Conservation (phyloP, 257 asterid genomes). For the Solanum etuberosum region DNA sequence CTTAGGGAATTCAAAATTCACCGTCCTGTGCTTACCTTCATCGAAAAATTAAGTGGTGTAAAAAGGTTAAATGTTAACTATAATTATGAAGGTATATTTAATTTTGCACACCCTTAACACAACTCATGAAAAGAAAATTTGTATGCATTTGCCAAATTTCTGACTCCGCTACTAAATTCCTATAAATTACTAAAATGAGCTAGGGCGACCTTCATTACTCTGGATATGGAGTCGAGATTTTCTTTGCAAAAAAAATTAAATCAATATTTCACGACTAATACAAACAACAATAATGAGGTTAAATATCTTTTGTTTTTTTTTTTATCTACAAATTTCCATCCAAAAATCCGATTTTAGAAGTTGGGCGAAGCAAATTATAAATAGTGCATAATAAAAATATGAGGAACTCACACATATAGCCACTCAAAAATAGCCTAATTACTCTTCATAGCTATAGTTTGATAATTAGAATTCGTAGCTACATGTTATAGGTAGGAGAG, state of each 20-base stretch:
- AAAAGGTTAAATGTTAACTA: too few relatives aligned
- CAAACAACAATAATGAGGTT: not conserved
- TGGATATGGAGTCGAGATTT: not conserved
- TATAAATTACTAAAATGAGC: not conserved
- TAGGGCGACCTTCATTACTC: not conserved
- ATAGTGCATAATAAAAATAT: not conserved
- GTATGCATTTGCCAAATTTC: not conserved
- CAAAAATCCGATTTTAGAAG: not conserved
- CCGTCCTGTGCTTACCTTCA: not conserved
- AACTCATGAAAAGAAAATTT: too few relatives aligned
- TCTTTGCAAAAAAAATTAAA: not conserved
- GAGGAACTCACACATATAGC: too few relatives aligned
- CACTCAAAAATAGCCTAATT: too few relatives aligned
- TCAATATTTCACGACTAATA: not conserved
- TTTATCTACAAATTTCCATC: not conserved
- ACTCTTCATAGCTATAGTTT: too few relatives aligned
- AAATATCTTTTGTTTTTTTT: too few relatives aligned
- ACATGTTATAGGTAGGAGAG: too few relatives aligned
- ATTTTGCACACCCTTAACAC: not conserved
- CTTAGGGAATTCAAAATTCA: not conserved
- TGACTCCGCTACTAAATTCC: not conserved
- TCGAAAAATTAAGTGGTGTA: too few relatives aligned
- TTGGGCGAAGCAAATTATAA: not conserved
- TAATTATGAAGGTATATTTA: too few relatives aligned
- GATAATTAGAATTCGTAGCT: too few relatives aligned